Evolutionary conservation across 148 eudicot species (phyloP), one percentile per base, ranked within the genome.

Genomic region (Talinum fruticosum): DNA sequence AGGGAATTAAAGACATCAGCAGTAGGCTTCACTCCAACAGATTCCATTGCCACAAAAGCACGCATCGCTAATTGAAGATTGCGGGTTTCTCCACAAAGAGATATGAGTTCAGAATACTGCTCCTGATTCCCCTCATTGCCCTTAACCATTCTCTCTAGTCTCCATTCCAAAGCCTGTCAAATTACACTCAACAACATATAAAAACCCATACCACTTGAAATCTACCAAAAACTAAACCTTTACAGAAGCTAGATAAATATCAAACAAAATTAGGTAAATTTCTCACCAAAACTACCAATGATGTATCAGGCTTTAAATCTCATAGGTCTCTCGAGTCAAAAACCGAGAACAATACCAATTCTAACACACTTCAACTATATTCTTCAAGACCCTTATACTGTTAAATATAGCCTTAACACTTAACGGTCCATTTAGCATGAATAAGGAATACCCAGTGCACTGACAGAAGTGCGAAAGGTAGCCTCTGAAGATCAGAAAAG

Each of bases 131-230:
- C 73, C 32, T 47, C 78, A 24, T 80, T 74, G 19, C 71, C 75
- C 69, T 84, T 76, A 13, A 75, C 49, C 81, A 89, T 30, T 75
- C 87, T 89, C 86, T 84, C 87, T 65, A 87, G 81, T 84, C 86
- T 87, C 92, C 92, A 89, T 75, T 89, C 88, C 54, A 89, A 70
- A 45, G 82, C 88, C 90, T 89, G 83, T 62, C 74, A 44, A 71
- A 78, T 47, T 24, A 69, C 26, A 35, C 61, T 45, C 68, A 33
- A 8, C 62, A 29, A 72, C 26, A 62, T 32, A 41, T 64, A 41
- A 23, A 32, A 41, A 21, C 75, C 32, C 29, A 54, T 28, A 36
- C 26, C 30, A 78, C 16, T 36, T 14, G 30, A 47, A 8, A 10
- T 44, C 29, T 34, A 30, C 64, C 45, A 1, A 68, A 49, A 36